These are phyloP conservation scores for Geoglossum glabrum DNA, from an alignment of 495 filamentous ascomycete species.

Conservation along the genomic window DNA sequence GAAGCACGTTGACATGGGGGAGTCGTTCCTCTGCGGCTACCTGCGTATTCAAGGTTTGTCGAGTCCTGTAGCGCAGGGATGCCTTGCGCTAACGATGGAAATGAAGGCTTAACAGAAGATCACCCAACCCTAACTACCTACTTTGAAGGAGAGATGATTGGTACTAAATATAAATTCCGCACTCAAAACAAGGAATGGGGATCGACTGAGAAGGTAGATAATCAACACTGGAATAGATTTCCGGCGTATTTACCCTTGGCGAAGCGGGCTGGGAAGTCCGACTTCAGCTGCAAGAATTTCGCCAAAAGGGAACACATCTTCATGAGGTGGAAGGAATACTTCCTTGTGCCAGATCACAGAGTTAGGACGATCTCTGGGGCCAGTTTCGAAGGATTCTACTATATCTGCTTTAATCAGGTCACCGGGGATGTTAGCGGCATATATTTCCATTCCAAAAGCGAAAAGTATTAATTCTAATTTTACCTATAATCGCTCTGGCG, in stretches of 20 bases:
- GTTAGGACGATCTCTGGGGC: slow-evolving; percentile 78
- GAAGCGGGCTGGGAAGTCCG: slow-evolving; percentile 55
- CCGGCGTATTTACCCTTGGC: slow-evolving; percentile 61
- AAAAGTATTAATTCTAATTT: slow-evolving; percentile 39
- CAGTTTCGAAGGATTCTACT: slow-evolving; percentile 97
- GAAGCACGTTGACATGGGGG: slow-evolving; percentile 84
- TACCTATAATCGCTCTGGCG: neutral
- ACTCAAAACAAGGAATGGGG: slow-evolving; percentile 86
- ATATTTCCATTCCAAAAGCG: slow-evolving; percentile 94
- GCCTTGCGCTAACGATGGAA: neutral
- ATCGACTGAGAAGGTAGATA: slow-evolving; percentile 75
- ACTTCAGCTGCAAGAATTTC: slow-evolving; percentile 48
- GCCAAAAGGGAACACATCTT: slow-evolving; percentile 78
- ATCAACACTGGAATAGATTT: slow-evolving; percentile 87
- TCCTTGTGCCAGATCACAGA: slow-evolving; percentile 87
- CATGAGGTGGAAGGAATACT: slow-evolving; percentile 99
- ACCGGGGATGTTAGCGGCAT: slow-evolving; percentile 72
- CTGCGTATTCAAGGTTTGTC: slow-evolving; percentile 78
- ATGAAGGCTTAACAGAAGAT: slow-evolving; percentile 71
- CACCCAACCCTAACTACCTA: slow-evolving; percentile 94
- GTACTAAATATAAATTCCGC: slow-evolving; percentile 78
- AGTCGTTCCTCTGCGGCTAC: slow-evolving; percentile 92
- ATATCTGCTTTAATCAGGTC: slow-evolving; percentile 95
- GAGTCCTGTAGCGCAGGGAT: neutral
- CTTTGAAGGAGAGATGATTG: slow-evolving; percentile 97